Conservation (phyloP, 169 alveolate species). For the Neospora caninum region DNA sequence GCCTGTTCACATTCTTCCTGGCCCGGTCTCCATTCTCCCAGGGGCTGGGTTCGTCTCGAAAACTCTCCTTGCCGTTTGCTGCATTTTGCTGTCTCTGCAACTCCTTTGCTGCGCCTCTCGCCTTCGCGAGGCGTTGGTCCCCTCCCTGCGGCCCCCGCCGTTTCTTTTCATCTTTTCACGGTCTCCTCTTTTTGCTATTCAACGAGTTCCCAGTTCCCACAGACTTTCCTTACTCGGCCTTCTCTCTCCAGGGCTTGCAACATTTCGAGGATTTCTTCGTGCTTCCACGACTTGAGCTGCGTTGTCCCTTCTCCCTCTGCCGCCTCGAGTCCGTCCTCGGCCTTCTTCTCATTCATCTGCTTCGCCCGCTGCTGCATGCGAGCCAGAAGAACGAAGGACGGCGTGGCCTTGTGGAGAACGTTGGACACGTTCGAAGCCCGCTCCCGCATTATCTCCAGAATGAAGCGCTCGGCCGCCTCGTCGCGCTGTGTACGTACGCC, state of each 20-base stretch:
- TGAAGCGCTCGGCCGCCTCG: conserved; percentile 10
- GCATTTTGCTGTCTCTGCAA: no score
- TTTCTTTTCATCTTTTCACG: no score
- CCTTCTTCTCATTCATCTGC: background rate
- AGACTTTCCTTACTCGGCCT: background rate
- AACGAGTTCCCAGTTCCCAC: background rate
- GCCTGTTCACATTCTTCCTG: no score
- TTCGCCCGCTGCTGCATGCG: background rate
- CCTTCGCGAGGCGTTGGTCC: no score
- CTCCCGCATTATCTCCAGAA: background rate
- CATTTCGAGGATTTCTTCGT: background rate
- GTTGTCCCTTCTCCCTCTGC: background rate
- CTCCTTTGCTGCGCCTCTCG: no score
- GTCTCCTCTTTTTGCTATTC: background rate
- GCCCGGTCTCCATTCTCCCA: no score
- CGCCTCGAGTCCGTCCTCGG: background rate
- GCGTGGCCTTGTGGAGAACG: background rate
- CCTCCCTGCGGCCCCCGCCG: no score
- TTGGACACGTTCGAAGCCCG: background rate
- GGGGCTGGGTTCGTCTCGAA: no score
- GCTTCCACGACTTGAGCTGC: background rate
- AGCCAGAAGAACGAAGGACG: background rate
- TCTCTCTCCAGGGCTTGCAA: background rate
- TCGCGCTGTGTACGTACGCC: background rate
- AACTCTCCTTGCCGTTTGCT: no score